Percentiles rank a stretch among this genome's conserved stretches.
Evolutionary conservation across 2,329 filamentous ascomycete genomes (phyloP).

Genomic region (Colletotrichum brevisporum): DNA sequence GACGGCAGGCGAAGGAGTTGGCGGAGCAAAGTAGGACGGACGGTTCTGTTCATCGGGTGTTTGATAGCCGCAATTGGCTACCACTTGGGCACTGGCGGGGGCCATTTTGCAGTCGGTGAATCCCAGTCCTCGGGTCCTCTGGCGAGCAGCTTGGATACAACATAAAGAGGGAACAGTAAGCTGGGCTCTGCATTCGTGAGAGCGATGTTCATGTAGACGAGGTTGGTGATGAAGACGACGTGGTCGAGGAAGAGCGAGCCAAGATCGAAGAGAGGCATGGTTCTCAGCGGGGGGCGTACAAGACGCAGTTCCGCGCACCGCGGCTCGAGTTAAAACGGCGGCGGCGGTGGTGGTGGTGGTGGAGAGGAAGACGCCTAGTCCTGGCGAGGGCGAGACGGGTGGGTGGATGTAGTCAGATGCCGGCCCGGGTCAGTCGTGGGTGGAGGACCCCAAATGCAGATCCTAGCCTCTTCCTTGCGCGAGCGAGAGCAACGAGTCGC

Average conservation of each 20-base stretch:
- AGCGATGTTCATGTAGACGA: constrained; percentile 67
- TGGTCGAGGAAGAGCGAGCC: constrained; percentile 66
- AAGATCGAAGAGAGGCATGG: constrained; percentile 67
- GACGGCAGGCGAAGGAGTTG: constrained; percentile 5
- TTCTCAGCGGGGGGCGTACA: constrained; percentile 34
- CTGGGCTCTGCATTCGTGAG: constrained; percentile 64
- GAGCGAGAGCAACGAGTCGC: constrained; percentile 26
- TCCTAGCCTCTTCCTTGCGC: constrained; percentile 33
- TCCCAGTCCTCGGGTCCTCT: constrained; percentile 64
- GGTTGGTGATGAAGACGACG: constrained; percentile 67
- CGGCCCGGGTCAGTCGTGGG: constrained; percentile 23
- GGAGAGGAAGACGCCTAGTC: constrained; percentile 19
- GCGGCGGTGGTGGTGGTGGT: constrained; percentile 14
- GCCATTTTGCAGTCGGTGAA: constrained; percentile 54
- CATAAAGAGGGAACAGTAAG: constrained; percentile 62
- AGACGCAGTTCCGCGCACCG: constrained; percentile 29
- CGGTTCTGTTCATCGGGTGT: constrained; percentile 54
- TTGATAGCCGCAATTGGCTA: constrained; percentile 53
- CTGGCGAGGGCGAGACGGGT: constrained; percentile 23
- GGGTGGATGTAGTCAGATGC: constrained; percentile 39
- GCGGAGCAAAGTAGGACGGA: constrained; percentile 46
- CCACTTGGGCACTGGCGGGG: constrained; percentile 49
- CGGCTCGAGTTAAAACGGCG: constrained; percentile 2
- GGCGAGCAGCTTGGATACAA: constrained; percentile 62
- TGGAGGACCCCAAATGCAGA: constrained; percentile 28